Evolutionary conservation across 352 stramenopile genomes (phyloP), one percentile per base, ranked within the genome.

Genomic region (Phytophthora pluvialis): DNA sequence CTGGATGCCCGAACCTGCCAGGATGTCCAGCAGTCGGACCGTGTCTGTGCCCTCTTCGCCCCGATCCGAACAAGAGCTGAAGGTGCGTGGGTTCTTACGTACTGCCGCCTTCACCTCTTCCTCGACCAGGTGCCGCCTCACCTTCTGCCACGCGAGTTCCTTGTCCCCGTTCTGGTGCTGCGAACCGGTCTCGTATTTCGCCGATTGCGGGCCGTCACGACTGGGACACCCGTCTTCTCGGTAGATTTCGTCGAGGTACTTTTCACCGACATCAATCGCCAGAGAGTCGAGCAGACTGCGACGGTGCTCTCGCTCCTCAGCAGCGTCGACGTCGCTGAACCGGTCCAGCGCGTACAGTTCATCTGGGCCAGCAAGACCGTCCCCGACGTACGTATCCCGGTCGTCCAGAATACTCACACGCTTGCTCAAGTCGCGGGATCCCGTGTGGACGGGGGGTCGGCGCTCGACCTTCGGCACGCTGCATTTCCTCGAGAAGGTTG

Each of bases 241-340:
- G 67, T 89, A 91, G 32, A 88, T 77, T 36, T 72, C 78, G 18
- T 91, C 67, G 7, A 91, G 56, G 60, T 88, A 21, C 21, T 21
- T 21, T 21, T 21, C 21, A 1, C 21, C 21, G 21, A 21, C 21
- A 2, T 21, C 21, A 21, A 21, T 21, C 21, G 21, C 21, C 21
- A 21, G 21, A 21, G 21, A 21, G 21, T 21, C 21, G 21, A 21
- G 21, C 21, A 21, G 21, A 21, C 21, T 21, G 21, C 70, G 86
- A 49, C 75, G 64, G 6, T 77, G 66, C 32, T 73, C 21, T 21
- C 21, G 21, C 21, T 21, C 21, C 21, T 21, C 21, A 21, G 21
- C 21, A 21, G 21, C 21, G 9, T 32, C 48, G n/a, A 18, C 21
- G 3, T 18, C 11, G 4, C 21, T 21, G 21, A 21, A 21, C 21